Base-by-base conservation (phyloP, 2,329 filamentous ascomycete species). In the Podosphaera aphanis region DNA sequence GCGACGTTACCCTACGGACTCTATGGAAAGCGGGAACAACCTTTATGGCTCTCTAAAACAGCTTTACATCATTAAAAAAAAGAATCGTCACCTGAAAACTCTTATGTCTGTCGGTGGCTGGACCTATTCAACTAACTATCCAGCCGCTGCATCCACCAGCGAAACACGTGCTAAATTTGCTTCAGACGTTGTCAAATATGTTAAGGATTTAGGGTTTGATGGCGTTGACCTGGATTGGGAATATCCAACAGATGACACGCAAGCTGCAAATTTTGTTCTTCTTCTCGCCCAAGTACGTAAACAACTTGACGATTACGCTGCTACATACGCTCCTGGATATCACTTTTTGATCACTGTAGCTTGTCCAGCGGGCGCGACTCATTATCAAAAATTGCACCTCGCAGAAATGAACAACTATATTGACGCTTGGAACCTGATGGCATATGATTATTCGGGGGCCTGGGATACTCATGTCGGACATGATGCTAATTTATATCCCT, bases 21-120 rank as follows among this genome's bases (percentile, higher is more conserved):
- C 65, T 61, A 21, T 83, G 92, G 60, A 79, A 62, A 51, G 79
- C 72, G 69, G 79, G 5, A 78, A 66, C 49, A 90, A 92, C 57
- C 73, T 79, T 41, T 90, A 88, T 53, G 85, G 85, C 35, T 81
- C 77, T 57, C 61, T 83, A 45, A 90, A 90, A 63, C 82, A 92
- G 56, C 66, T 93, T 1, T 83, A 73, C 58, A 63, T 82, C 6
- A 66, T 84, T 38, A 93, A 93, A 63, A 77, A 86, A 60, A 61
- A 68, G 47, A 78, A 93, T 60, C 76, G 83, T 15, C 72, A 83
- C 41, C 61, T 93, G 46, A 92, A 92, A 58, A 68, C 79, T 1
- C 66, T 92, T 19, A 69, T 93, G 3, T 82, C 74, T 42, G 83
- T 93, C 51, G 85, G 85, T 42, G 84, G 85, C 25, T 92, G 80